Conservation (phyloP, 2,329 filamentous ascomycete genomes). For the Phaeosphaeria sp. region DNA sequence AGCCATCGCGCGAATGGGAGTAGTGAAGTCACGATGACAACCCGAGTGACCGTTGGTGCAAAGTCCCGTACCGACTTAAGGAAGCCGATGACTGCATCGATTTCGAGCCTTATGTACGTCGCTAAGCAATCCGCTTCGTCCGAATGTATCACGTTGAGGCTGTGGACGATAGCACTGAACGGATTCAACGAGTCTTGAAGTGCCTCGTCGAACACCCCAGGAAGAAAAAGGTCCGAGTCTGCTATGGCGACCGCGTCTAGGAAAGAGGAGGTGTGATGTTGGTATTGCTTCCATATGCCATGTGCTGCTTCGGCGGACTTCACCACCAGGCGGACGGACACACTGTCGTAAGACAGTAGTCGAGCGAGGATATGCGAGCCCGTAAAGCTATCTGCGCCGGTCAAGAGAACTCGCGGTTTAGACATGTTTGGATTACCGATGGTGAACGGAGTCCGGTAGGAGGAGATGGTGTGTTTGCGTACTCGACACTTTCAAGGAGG, state of each 20-base stretch:
- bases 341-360: conserved; percentile 23
- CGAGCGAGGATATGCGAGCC: conserved; percentile 38
- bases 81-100: conserved; percentile 26
- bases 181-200: conserved; percentile 21
- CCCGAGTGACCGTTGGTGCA: conserved; percentile 24
- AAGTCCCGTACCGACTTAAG: conserved; percentile 24
- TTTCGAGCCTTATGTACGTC: conserved; percentile 32
- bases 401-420: conserved; percentile 32
- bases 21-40: conserved; percentile 33
- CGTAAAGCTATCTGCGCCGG: conserved; percentile 28
- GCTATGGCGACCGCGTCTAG: conserved; percentile 30
- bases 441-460: conserved; percentile 3
- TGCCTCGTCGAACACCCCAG: conserved; percentile 27
- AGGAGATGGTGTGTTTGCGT: neutral
- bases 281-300: conserved; percentile 23
- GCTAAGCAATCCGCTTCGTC: conserved; percentile 37
- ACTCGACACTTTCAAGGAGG: conserved; percentile 1
- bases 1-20: conserved; percentile 36
- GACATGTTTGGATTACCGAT: conserved; percentile 19
- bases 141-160: conserved; percentile 21
- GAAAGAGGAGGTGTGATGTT: conserved; percentile 8
- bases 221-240: conserved; percentile 15
- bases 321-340: conserved; percentile 35
- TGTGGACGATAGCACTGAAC: conserved; percentile 37
- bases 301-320: conserved; percentile 26